phyloP scores from a whole-genome alignment of 768 basidiomycete genomes.

The Phaffia australis region DNA sequence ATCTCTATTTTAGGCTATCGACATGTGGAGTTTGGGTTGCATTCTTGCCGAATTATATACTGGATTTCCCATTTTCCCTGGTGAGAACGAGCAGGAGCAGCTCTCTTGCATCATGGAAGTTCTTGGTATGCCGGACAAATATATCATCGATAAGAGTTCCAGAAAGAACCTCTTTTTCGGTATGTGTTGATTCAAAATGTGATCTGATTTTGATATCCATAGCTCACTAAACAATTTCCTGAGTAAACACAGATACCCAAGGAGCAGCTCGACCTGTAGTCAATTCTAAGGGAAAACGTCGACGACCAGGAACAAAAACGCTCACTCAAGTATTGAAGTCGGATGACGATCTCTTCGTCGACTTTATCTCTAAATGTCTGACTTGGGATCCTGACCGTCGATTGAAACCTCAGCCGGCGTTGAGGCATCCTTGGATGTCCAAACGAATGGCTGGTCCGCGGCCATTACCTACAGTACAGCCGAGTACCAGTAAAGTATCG shows the following conservation, averaged over 20 bases:
- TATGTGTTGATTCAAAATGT: constrained; percentile 38
- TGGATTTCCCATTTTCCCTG: constrained; percentile 96
- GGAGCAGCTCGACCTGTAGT: constrained; percentile 87
- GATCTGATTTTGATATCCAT: neutral
- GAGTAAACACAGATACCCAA: constrained; percentile 56
- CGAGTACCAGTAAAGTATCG: neutral
- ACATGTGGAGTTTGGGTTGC: constrained; percentile 99
- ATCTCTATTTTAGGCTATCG: constrained; percentile 40
- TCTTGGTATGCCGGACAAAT: constrained; percentile 86
- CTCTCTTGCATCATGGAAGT: constrained; percentile 99
- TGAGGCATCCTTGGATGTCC: constrained; percentile 81
- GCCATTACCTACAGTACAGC: neutral
- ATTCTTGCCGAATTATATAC: constrained; percentile 95
- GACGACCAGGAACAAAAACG: constrained; percentile 82
- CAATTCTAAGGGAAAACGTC: constrained; percentile 88
- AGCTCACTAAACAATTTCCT: neutral
- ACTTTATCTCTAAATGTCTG: constrained; percentile 95
- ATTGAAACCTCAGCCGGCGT: constrained; percentile 81
- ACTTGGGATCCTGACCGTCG: constrained; percentile 95
- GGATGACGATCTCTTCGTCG: constrained; percentile 89
- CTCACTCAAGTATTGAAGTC: constrained; percentile 78
- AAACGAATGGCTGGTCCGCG: neutral
- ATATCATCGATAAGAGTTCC: constrained; percentile 84
- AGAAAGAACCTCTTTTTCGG: constrained; percentile 94
- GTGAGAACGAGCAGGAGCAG: constrained; percentile 98